Base-by-base conservation (phyloP, 176 grass and related monocot genomes). In the Eremochloa ophiuroides region DNA sequence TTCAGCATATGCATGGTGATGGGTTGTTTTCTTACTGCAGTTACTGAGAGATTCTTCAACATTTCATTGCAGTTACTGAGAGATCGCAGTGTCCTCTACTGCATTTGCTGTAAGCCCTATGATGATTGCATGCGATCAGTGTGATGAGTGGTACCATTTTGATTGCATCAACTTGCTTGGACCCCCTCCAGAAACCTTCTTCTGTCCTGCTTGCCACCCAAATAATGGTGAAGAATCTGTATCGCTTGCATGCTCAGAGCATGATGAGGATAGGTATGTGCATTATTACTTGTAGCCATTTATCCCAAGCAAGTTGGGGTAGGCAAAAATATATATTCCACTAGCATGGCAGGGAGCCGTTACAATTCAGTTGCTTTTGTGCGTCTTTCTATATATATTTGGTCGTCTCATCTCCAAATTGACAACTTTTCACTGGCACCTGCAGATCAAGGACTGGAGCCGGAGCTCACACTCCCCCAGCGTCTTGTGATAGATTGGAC, bases 111-210 rank as follows among this genome's bases (percentile, higher is more conserved):
- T 63, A 98, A 83, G 74, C 95, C 95, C 27, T 88, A 94, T 75
- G 85, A 93, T 98, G 95, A 90, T 98, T 71, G 95, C 95, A 31
- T 98, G 95, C 37, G 95, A 98, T 80, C 88, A 90, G 74, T 98
- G 95, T 53, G 92, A 98, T 3, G 92, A 98, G 65, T 98, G 95
- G 95, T 94, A 98, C 59, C 92, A 98, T 74, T 98, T 98, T 81
- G 88, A 98, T 76, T 98, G 95, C 82, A 91, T 98, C 59, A 88
- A 94, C 66, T 78, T 98, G 69, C 25, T 37, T 66, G 83, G 66
- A 18, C 89, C 90, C 59, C 70, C 87, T 71, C 88, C 86, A n/a
- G 75, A 91, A 76, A 89, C 78, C 42, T 98, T 93, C 58, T 87
- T 88, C 75, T 98, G 95, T 59, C 82, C 82, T 63, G 92, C 90